Base-by-base conservation (phyloP, 2,329 filamentous ascomycete genomes). In the Xylaria sp. region DNA sequence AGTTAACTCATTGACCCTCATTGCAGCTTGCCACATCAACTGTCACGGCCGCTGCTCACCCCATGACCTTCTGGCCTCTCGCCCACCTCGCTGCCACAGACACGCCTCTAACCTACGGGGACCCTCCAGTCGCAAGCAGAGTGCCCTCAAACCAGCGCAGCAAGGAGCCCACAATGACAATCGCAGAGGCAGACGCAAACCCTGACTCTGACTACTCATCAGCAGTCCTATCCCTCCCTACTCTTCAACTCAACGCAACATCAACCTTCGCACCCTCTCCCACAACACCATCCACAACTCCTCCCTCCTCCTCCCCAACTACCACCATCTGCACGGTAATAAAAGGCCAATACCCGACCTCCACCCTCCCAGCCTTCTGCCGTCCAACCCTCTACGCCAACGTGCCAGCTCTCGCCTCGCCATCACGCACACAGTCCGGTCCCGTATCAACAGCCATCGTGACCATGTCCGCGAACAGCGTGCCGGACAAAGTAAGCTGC, bases 321-420 rank as follows among this genome's bases (percentile, higher is more conserved):
- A 59, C 40, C 12, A 57, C 58, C 1, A 13, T 54, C 40, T 78
- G 76, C 69, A 77, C 73, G 37, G 60, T 71, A 3, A 75, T 78
- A 59, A 63, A 37, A 2, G 75, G 75, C 18, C 35, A 18, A 23
- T 77, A 76, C 64, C 73, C 74, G 3, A 70, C 69, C 5, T 73
- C 74, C 6, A 78, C 76, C 1, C 62, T 78, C 9, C 76, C 77
- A 13, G 71, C 75, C 61, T 78, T 78, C 74, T 78, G 77, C 72
- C 71, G 73, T 16, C 77, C 77, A 1, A 74, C 75, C n/a, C 65
- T 65, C 27, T 71, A 72, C 65, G 68, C 66, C 37, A 78, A 78
- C 67, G 76, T 75, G 1, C 69, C 75, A 5, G 25, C 60, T 16
- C 65, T 72, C 23, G 42, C 66, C 8, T 59, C 68, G 1, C 68